Evolutionary conservation across 2,329 filamentous ascomycete species (phyloP), one percentile per base, ranked within the genome.

Genomic region (Exophiala viscosa): DNA sequence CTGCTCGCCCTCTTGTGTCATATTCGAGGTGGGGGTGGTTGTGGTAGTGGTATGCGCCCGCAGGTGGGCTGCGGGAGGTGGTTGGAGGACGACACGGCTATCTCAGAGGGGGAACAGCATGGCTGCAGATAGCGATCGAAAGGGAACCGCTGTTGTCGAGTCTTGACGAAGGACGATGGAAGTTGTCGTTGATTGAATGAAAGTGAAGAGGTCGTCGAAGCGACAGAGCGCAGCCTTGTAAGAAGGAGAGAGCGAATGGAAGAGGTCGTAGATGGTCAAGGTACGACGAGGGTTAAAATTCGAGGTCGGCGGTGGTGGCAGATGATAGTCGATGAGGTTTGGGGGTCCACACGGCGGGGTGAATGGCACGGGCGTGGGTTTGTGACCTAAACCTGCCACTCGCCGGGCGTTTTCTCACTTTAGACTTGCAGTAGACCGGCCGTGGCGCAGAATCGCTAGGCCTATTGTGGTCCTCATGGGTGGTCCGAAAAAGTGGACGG

Each of bases 1-100:
- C 40, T 50, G 52, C 13, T 60, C 54, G 41, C 53, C 50, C 39
- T 58, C 59, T 55, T 56, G 60, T 43, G 56, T 56, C 60, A 63
- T 63, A 14, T 41, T 63, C 47, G 46, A 43, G 52, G n/a, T 28
- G 40, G 17, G 20, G 13, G n/a, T 18, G 20, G 11, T 10, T 31
- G 18, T 23, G 40, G 20, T 18, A 13, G 17, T 42, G 20, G 23
- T 28, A 28, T 28, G 23, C 23, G 40, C 40, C 40, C 40, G 40
- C 40, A 42, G 40, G 59, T 61, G 59, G 58, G 58, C 58, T 59
- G 58, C 56, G 56, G 56, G 48, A 52, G 48, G 35, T 17, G 39
- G 35, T 33, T 23, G 50, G 43, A 18, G 45, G 39, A 11, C 44
- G 42, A 55, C 52, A 55, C 49, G 49, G 48, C 50, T 45, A 9